These are phyloP conservation scores for Daldinia bambusicola DNA, from an alignment of 495 filamentous ascomycete species.

Conservation along the genomic window DNA sequence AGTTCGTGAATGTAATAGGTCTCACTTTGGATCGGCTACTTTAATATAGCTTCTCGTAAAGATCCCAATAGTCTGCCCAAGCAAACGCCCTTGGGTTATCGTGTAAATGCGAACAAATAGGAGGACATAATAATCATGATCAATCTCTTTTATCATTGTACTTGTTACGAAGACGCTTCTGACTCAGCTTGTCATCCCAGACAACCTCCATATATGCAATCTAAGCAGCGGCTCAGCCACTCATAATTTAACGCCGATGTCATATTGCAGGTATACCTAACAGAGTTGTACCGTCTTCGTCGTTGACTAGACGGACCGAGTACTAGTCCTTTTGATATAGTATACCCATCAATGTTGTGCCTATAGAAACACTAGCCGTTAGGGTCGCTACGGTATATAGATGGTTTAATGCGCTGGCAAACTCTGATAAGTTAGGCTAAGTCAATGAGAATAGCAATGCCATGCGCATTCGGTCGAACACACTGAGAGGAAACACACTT, in stretches of 20 bases:
- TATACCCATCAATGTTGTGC: background rate
- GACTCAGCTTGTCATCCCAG: constrained; percentile 26
- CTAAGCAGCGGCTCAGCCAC: constrained; percentile 14
- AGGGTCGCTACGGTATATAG: constrained; percentile 26
- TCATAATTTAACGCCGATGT: constrained; percentile 31
- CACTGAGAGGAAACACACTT: constrained; percentile 21
- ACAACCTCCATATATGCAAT: constrained; percentile 1
- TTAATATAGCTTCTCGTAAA: background rate
- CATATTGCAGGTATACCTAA: constrained; percentile 18
- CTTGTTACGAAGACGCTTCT: constrained; percentile 10
- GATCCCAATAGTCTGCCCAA: background rate
- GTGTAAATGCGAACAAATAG: background rate
- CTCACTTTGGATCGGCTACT: background rate
- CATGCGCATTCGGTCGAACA: constrained; percentile 39
- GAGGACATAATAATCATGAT: constrained; percentile 2
- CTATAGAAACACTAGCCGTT: constrained; percentile 17
- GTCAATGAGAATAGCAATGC: constrained; percentile 19
- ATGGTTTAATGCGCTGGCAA: constrained; percentile 32
- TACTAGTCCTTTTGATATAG: constrained; percentile 1
- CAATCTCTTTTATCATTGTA: background rate
- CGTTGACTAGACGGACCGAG: background rate
- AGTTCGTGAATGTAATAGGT: constrained; percentile 3
- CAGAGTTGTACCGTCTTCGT: background rate
- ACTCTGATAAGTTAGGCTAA: constrained; percentile 33
- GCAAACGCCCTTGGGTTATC: background rate